Base-by-base conservation (phyloP, 2,329 filamentous ascomycete species). In the Pseudogymnoascus sp. region DNA sequence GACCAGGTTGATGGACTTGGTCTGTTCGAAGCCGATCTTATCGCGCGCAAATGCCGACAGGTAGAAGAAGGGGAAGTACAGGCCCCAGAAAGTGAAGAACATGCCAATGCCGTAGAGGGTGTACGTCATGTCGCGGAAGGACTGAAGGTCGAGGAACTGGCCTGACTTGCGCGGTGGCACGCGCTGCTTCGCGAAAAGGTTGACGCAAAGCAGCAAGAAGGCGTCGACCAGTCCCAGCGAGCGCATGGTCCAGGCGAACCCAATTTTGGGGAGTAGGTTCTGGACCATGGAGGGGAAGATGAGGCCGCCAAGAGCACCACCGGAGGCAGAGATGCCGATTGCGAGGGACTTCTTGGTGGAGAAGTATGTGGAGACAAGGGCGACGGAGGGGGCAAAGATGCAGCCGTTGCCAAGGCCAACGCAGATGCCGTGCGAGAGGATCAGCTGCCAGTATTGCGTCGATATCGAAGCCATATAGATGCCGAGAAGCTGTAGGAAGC, bases 1-100 rank as follows among this genome's bases (percentile, higher is more conserved):
- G 21, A 85, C 70, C 1, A 84, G 71, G 63, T 80, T 77, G 59
- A 82, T 77, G 1, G 80, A 79, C 61, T 75, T 74, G 1, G 73
- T 69, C 62, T 78, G 74, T 0, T 75, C 73, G 2, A 79, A 69
- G 5, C 67, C 67, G 18, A 78, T 68, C 5, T 71, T 69, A n/a
- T 75, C 67, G 14, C 73, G 72, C 14, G 72, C 73, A 65, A 76
- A 79, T 1, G 72, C 71, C 28, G 53, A 53, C 25, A 62, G 59
- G 56, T 71, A 73, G 53, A 66, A 72, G 56, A 71, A 80, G 0
- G 75, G 75, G 59, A 80, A 78, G 60, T 81, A 82, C 0, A 79
- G 68, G 1, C 77, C 76, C 69, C 74, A 77, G 70, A 78, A 77
- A 37, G 70, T 71, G 44, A 74, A 71, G 47, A 75, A 75, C 65